Percentiles rank a stretch among this genome's conserved stretches.
Evolutionary conservation across 495 filamentous ascomycete genomes (phyloP).

Genomic region (Astrothelium subdiscretum): DNA sequence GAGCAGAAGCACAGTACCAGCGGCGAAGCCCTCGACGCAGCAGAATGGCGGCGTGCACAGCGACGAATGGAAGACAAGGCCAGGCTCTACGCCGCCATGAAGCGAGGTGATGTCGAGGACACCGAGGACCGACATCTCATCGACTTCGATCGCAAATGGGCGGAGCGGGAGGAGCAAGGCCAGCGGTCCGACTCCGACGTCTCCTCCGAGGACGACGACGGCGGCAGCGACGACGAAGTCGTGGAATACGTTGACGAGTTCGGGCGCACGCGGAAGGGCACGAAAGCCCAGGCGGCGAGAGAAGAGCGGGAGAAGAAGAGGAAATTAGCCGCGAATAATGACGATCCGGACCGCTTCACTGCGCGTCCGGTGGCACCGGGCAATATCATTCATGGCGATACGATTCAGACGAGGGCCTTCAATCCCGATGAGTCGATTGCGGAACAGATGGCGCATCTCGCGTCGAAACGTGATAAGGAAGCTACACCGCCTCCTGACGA

Average conservation of each 20-base stretch:
- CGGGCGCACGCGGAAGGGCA: conserved; percentile 61
- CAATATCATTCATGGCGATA: conserved; percentile 71
- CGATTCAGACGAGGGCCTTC: conserved; percentile 73
- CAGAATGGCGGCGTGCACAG: conserved; percentile 50
- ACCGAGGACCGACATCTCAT: conserved; percentile 51
- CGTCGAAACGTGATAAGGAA: conserved; percentile 58
- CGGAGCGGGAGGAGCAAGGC: conserved; percentile 41
- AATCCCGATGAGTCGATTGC: conserved; percentile 49
- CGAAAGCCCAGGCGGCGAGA: conserved; percentile 47
- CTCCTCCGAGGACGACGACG: conserved; percentile 27
- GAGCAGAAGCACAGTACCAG: conserved; percentile 31
- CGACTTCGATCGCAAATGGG: conserved; percentile 95
- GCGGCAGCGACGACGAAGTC: conserved; percentile 43
- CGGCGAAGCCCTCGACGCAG: conserved; percentile 31
- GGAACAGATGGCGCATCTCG: conserved; percentile 58
- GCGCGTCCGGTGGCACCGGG: conserved; percentile 52
- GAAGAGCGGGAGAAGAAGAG: conserved; percentile 38
- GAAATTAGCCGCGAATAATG: conserved; percentile 30
- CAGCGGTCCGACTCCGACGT: conserved; percentile 21
- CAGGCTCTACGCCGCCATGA: conserved; percentile 71
- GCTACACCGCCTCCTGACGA: conserved; percentile 62
- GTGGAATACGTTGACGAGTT: conserved; percentile 86
- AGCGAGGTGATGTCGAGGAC: conserved; percentile 53
- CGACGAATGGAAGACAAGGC: conserved; percentile 80
- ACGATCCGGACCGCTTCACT: conserved; percentile 34